phyloP scores from a whole-genome alignment of 257 asterid genomes.

The Nyctanthes arbortristis region DNA sequence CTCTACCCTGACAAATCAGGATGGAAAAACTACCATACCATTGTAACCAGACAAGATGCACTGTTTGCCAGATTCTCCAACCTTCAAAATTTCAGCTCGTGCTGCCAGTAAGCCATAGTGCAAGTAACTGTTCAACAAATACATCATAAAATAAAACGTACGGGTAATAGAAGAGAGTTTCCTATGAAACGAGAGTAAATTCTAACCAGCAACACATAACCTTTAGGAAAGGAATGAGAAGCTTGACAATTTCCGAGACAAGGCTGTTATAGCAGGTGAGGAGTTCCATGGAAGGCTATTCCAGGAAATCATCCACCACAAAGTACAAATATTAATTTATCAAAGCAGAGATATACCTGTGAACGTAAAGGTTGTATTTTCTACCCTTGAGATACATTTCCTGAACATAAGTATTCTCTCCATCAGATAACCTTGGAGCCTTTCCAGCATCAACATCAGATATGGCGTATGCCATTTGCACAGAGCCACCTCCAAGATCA shows the following conservation, averaged over 20 bases:
- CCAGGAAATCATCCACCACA: neutral
- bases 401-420: constrained; percentile 69
- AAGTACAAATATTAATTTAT: constrained; percentile 1
- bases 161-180: no score
- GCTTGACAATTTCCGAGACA: constrained; percentile 4
- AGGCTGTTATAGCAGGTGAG: neutral
- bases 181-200: no score
- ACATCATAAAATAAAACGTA: no score
- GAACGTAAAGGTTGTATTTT: constrained; percentile 63
- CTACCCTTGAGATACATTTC: constrained; percentile 57
- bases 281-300: no score
- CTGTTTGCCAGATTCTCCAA: constrained; percentile 50
- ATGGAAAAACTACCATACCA: no score
- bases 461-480: constrained; percentile 80
- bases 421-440: constrained; percentile 47
- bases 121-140: constrained; percentile 52
- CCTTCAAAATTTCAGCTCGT: constrained; percentile 73
- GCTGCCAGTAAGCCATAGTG: constrained; percentile 78
- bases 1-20: no score
- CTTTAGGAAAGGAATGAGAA: neutral
- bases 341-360: constrained; percentile 43
- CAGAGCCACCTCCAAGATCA: constrained; percentile 90
- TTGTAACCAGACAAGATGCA: constrained; percentile 63
- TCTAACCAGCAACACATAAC: no score
- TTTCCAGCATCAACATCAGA: constrained; percentile 62